These are phyloP conservation scores for Pseudozyma sp. DNA, from an alignment of 1,284 basidiomycete species.

Conservation along the genomic window DNA sequence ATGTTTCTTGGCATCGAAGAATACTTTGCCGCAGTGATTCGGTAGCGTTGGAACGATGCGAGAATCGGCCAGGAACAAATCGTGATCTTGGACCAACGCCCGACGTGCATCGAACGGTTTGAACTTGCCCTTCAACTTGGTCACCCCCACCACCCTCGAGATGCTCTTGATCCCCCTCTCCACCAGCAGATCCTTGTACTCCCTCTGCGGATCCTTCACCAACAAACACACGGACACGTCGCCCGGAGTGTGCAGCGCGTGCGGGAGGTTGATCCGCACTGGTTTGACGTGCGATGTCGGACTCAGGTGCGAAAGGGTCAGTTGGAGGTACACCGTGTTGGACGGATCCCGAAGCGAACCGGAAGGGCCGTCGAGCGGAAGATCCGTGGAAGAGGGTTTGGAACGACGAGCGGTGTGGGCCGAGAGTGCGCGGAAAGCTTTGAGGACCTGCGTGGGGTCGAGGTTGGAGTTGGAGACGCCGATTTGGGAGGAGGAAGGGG, in stretches of 20 bases:
- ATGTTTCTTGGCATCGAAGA: conserved; percentile 94
- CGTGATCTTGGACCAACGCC: conserved; percentile 86
- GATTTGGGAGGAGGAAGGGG: conserved; percentile 20
- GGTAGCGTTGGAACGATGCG: conserved; percentile 88
- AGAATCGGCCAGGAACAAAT: conserved; percentile 91
- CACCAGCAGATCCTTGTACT: conserved; percentile 92
- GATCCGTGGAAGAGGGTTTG: conserved; percentile 7
- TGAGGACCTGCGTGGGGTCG: conserved; percentile 52
- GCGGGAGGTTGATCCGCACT: conserved; percentile 65
- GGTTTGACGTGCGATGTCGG: conserved; percentile 57
- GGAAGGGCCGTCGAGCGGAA: conserved; percentile 55
- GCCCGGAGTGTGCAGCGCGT: conserved; percentile 85
- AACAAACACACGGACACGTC: conserved; percentile 85
- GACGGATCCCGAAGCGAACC: conserved; percentile 43
- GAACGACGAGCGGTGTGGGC: conserved; percentile 43
- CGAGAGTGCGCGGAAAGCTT: conserved; percentile 61
- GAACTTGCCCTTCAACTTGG: conserved; percentile 69
- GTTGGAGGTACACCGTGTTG: conserved; percentile 58
- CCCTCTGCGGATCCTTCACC: conserved; percentile 92
- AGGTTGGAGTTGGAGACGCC: conserved; percentile 43
- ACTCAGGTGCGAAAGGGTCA: conserved; percentile 58
- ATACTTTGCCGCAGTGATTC: conserved; percentile 85
- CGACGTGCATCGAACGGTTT: conserved; percentile 84
- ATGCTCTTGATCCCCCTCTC: conserved; percentile 85
- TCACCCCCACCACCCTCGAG: conserved; percentile 87